Base-by-base conservation (phyloP, 768 basidiomycete species). In the Suillus discolor region DNA sequence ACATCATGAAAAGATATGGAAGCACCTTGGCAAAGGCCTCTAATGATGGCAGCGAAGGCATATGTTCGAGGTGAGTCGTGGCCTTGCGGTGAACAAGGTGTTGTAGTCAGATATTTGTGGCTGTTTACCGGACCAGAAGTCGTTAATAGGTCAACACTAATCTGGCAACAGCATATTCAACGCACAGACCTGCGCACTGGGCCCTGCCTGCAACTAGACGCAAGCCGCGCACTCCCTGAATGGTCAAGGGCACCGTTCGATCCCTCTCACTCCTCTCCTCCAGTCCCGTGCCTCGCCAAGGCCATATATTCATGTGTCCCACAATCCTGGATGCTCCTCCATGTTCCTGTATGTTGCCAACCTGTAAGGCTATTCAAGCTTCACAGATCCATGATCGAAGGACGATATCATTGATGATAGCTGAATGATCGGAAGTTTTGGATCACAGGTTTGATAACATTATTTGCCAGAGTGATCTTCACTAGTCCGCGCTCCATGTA, bases 1-100 rank as follows among this genome's bases (percentile, higher is more conserved):
- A 31, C 6, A 18, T 34, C 23, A 20, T 7, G 20, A 38, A 28
- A 8, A 31, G 8, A 45, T 16, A 55, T 13, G 20, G 39, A 65
- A 72, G 47, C 64, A 81, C 83, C 76, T 85, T 84, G 47, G 81
- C 82, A 57, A 84, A 79, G 60, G 71, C 71, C 64, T 84, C 81
- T 36, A 85, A 41, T 7, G 80, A 78, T 4, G 84, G 83, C 20
- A 84, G 39, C 59, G 59, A 60, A 25, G 39, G 59, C 59, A 60
- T 60, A 28, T 60, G 39, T 60, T 41, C 9, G 25, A 60, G 59
- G 28, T 59, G 31, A 31, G 59, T 60, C 59, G 59, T 60, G 55
- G 36, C 12, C 55, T 38, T 36, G 11, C 28, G 28, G 15, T 39
- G 23, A 38, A 38, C 15, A 16, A 23, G 16, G 36, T 41, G 16